Evolutionary conservation across 176 grass and related monocot species (phyloP).

Genomic region (Zoysia japonica): DNA sequence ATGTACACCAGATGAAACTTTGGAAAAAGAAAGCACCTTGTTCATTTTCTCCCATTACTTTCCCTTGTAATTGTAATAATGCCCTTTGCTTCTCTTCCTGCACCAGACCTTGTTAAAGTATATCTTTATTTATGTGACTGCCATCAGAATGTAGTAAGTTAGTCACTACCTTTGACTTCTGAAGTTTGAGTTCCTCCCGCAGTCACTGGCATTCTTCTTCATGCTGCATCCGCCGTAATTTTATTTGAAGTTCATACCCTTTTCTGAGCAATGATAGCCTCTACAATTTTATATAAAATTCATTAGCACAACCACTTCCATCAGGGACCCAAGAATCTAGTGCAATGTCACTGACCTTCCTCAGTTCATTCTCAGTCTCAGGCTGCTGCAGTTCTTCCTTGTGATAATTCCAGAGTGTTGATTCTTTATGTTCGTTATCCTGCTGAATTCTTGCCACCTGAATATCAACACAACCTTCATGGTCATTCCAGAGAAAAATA

Average conservation of each 20-base stretch:
- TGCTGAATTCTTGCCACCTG: constrained; percentile 79
- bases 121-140: constrained; percentile 17
- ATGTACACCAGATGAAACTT: neutral
- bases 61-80: constrained; percentile 89
- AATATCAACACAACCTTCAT: constrained; percentile 41
- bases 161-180: constrained; percentile 84
- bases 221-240: constrained; percentile 64
- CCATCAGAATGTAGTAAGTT: constrained; percentile 27
- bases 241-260: constrained; percentile 84
- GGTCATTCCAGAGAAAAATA: constrained; percentile 22
- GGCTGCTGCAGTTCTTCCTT: constrained; percentile 76
- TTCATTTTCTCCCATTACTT: constrained; percentile 93
- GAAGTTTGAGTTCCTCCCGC: constrained; percentile 82
- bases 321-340: constrained; percentile 11
- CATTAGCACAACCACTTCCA: constrained; percentile 21
- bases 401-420: constrained; percentile 59
- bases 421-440: constrained; percentile 78
- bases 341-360: constrained; percentile 62
- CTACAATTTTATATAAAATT: constrained; percentile 49
- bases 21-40: constrained; percentile 52
- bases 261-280: constrained; percentile 68
- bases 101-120: constrained; percentile 36
- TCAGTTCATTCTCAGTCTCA: constrained; percentile 90
- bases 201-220: constrained; percentile 81
- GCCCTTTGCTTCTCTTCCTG: constrained; percentile 98